Base-by-base conservation (phyloP, 257 asterid genomes). In the Handroanthus guayacan region DNA sequence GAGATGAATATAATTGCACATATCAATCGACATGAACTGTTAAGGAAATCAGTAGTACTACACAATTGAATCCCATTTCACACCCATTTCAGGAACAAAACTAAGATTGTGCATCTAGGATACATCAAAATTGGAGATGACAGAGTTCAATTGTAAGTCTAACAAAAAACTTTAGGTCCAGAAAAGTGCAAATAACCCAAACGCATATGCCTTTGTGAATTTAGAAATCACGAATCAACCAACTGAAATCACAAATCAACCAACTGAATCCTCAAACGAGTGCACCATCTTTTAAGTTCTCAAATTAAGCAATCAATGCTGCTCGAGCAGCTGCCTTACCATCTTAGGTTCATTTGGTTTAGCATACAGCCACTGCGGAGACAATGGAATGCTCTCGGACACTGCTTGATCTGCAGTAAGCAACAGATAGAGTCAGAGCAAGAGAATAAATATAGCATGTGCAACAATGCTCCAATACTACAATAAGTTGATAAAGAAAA, bases 361-460 rank as follows among this genome's bases (percentile, higher is more conserved):
- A 69, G 93, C 88, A 80, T 92, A 91, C 56, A 92, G 87, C 99
- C 99, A 95, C 79, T 95, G 99, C 0, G 99, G 99, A 85, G 99
- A 95, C 84, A 95, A 78, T 6, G 99, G 99, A 64, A 95, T 95
- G 86, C 80, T 93, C 78, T 95, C 98, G 14, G 90, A 81, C n/a
- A 78, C 67, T 39, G 84, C 87, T 83, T 84, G 97, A 88, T 95
- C 99, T 95, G 90, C 83, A 82, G 68, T 73, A 90, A 74, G 36
- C 45, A 54, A 31, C 16, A 62, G 8, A 34, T 39, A 54, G 52
- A 57, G 72, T 79, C 65, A 78, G 70, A 72, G 25, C 20, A 67
- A 43, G 20, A 44, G 67, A 71, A 25, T 20, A 43, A 9, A 36
- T 12, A 5, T 54, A 63, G 55, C n/a, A 73, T 36, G 43, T 25